These are phyloP conservation scores for Biscutella laevigata DNA, from an alignment of 441 rosid species.

Conservation along the genomic window DNA sequence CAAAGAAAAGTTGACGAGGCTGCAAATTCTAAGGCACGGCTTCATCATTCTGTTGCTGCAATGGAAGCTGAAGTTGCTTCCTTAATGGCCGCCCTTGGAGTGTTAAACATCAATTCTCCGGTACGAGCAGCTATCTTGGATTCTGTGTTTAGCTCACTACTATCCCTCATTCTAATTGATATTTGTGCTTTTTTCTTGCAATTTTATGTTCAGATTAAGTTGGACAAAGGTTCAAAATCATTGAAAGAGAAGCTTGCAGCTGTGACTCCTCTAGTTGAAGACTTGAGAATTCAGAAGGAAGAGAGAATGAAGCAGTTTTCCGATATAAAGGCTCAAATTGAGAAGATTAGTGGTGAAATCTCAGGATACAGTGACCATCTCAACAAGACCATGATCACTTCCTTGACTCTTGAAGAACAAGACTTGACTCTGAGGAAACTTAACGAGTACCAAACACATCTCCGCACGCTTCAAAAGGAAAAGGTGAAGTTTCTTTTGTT, in stretches of 20 bases:
- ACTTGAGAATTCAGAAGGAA: slow-evolving; percentile 67
- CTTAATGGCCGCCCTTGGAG: slow-evolving; percentile 87
- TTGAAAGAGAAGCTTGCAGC: slow-evolving; percentile 77
- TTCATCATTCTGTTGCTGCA: slow-evolving; percentile 87
- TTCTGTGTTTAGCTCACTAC: neutral
- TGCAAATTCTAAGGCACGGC: slow-evolving; percentile 79
- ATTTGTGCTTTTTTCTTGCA: slow-evolving; percentile 7
- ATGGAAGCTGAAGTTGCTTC: slow-evolving; percentile 97
- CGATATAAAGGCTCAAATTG: slow-evolving; percentile 66
- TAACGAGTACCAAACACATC: slow-evolving; percentile 72
- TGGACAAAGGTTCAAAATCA: slow-evolving; percentile 47
- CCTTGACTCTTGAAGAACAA: slow-evolving; percentile 53
- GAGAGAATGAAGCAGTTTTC: slow-evolving; percentile 74
- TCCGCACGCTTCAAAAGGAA: slow-evolving; percentile 73
- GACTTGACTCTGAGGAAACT: slow-evolving; percentile 84
- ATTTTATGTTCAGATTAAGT: slow-evolving; percentile 38
- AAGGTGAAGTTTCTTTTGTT: slow-evolving; percentile 41
- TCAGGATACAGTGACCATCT: slow-evolving; percentile 45
- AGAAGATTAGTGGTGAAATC: slow-evolving; percentile 77
- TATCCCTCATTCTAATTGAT: neutral
- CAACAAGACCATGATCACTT: slow-evolving; percentile 29
- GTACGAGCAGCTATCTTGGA: slow-evolving; percentile 27
- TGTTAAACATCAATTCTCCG: slow-evolving; percentile 57
- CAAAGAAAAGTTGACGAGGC: slow-evolving; percentile 93
- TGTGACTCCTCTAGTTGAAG: slow-evolving; percentile 72